Base-by-base conservation (phyloP, 345 rosid species). In the Citrus hindsii region DNA sequence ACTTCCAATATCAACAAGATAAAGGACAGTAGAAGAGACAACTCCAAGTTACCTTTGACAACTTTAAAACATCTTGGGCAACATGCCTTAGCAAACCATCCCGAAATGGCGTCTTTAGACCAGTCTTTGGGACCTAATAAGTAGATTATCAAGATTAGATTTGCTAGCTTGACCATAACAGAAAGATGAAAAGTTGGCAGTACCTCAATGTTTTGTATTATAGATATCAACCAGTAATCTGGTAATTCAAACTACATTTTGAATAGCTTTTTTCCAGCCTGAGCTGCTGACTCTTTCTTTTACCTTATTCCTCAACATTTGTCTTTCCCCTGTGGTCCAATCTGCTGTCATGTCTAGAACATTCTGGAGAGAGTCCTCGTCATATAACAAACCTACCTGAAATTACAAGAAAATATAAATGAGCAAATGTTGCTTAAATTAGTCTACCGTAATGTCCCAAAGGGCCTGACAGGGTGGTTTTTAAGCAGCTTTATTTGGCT, bases 301-400 rank as follows among this genome's bases (percentile, higher is more conserved):
- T 83, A 96, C 99, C 92, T 86, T 88, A 82, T 92, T 90, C 82
- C 99, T 91, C 75, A 96, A 81, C 93, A 90, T 92, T 84, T 89
- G 88, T 83, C 99, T 92, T 86, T 96, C 99, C 80, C 88, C 95
- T 42, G 88, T 70, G 42, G 95, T 94, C 98, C 99, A 96, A 85
- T 97, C 99, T 73, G 97, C 93, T 70, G 86, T 84, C 90, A 94
- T 81, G 81, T 94, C 99, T 40, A 93, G 78, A 58, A 90, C 81
- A 85, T 67, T 84, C 85, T 93, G 98, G 71, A 94, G 98, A 4
- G 94, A 87, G 33, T 83, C 89, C 67, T 97, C 98, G 67, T 97
- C 99, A 76, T 97, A 94, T 64, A 94, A 80, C 63, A 97, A 75
- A 66, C 99, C 99, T 65, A 93, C 99, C 99, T 97, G 90, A 71